These are phyloP conservation scores for Fusarium pseudoanthophilum DNA, from an alignment of 2,329 filamentous ascomycete genomes.

Conservation along the genomic window DNA sequence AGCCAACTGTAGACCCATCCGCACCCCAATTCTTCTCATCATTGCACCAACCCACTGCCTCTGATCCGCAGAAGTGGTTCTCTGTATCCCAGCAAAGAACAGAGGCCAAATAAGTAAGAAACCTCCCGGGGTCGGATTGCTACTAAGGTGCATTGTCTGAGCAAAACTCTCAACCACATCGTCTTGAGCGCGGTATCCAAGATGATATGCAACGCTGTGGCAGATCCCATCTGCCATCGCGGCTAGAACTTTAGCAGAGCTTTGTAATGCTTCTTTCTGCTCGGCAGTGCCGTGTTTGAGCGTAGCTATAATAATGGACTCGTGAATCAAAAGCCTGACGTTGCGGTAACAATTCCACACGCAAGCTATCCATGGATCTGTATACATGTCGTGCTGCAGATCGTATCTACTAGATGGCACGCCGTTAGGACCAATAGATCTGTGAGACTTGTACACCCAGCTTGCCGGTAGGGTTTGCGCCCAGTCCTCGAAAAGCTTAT, in stretches of 20 bases:
- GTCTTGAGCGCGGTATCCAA: constrained; percentile 13
- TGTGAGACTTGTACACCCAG: constrained; percentile 29
- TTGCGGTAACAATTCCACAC: constrained; percentile 40
- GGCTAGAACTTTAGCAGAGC: constrained; percentile 7
- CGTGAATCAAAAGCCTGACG: constrained; percentile 30
- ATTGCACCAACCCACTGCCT: constrained; percentile 23
- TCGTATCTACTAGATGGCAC: constrained; percentile 9
- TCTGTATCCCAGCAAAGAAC: constrained; percentile 29
- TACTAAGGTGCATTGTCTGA: not conserved
- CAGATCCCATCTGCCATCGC: constrained; percentile 33
- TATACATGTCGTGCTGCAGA: constrained; percentile 27
- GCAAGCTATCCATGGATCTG: constrained; percentile 32
- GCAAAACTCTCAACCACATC: fast-evolving
- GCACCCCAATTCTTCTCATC: constrained; percentile 25
- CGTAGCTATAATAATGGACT: constrained; percentile 28
- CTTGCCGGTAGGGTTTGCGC: not conserved
- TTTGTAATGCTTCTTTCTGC: constrained; percentile 4
- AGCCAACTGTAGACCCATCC: constrained; percentile 36
- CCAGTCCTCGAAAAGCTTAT: constrained; percentile 21
- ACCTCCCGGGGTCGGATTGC: constrained; percentile 12
- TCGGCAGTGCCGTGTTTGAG: constrained; percentile 19
- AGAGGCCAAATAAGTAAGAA: constrained; percentile 35
- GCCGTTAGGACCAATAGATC: constrained; percentile 5
- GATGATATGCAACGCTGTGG: constrained; percentile 32
- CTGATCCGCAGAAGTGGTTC: constrained; percentile 22